Conservation (phyloP, 2,329 filamentous ascomycete species). For the Ceratocystis cubensis region DNA sequence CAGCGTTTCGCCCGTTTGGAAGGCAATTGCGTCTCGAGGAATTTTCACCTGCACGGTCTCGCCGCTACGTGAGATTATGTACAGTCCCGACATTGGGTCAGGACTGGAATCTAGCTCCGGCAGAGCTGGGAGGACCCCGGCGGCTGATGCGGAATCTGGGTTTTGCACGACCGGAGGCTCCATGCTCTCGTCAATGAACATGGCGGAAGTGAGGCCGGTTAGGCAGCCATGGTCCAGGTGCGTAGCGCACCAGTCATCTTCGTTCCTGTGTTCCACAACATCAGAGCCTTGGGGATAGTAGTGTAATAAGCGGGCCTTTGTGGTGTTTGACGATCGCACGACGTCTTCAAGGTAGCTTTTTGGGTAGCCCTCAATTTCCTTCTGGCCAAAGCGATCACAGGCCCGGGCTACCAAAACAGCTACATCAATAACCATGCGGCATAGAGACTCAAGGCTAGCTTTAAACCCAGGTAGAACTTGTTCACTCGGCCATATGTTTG, state of each 20-base stretch:
- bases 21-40: slow-evolving; percentile 79
- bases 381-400: slow-evolving; percentile 73
- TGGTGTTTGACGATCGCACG: slow-evolving; percentile 72
- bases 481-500: slow-evolving; percentile 75
- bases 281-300: slow-evolving; percentile 60
- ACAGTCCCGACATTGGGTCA: slow-evolving; percentile 76
- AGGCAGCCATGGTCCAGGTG: slow-evolving; percentile 88
- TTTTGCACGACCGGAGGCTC: slow-evolving; percentile 29
- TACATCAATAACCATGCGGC: slow-evolving; percentile 74
- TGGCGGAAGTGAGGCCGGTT: slow-evolving; percentile 84
- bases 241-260: slow-evolving; percentile 90
- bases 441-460: slow-evolving; percentile 59
- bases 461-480: slow-evolving; percentile 62
- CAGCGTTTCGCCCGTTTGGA: slow-evolving; percentile 88
- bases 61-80: slow-evolving; percentile 77
- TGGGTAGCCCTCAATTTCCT: slow-evolving; percentile 66
- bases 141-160: slow-evolving; percentile 22
- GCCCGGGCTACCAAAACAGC: slow-evolving; percentile 80
- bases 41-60: slow-evolving; percentile 84
- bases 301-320: slow-evolving; percentile 82
- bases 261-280: slow-evolving; percentile 33
- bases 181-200: slow-evolving; percentile 76
- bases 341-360: slow-evolving; percentile 73
- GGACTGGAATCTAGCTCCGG: slow-evolving; percentile 63
- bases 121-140: slow-evolving; percentile 38